phyloP scores from a whole-genome alignment of 352 stramenopile species.

The Phytopythium mirpurense region DNA sequence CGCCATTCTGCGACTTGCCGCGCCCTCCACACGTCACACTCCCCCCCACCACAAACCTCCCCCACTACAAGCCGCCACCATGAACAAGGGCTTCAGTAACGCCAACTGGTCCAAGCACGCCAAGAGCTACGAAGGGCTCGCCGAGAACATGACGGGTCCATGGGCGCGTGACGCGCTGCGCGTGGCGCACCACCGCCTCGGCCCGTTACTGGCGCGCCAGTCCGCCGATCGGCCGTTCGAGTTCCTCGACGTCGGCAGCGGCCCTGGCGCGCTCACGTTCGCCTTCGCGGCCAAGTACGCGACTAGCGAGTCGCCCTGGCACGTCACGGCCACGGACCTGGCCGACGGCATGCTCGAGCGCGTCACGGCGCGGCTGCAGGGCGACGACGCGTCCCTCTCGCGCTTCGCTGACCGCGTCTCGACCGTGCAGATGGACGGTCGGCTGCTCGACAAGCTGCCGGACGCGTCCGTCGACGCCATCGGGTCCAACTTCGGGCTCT shows the following conservation, averaged over 20 bases:
- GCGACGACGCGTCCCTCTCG: slow-evolving; percentile 8
- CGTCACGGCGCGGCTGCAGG: slow-evolving; percentile 18
- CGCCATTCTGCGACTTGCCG: neutral
- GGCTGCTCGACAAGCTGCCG: slow-evolving; percentile 21
- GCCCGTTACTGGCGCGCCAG: neutral
- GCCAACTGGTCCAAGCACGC: slow-evolving; percentile 25
- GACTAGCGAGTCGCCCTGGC: neutral
- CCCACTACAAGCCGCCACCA: neutral
- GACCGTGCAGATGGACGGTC: slow-evolving; percentile 35
- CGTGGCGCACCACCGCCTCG: slow-evolving; percentile 14
- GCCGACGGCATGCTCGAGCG: slow-evolving; percentile 34
- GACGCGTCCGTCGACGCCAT: slow-evolving; percentile 28
- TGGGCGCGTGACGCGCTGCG: slow-evolving; percentile 23
- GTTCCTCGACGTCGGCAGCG: slow-evolving; percentile 33
- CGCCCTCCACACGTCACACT: neutral
- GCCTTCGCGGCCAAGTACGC: slow-evolving; percentile 27
- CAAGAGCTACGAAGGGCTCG: slow-evolving; percentile 20
- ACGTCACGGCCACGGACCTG: slow-evolving; percentile 37
- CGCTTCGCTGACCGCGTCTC: slow-evolving; percentile 19
- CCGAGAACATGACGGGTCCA: slow-evolving; percentile 13
- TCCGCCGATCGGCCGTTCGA: neutral
- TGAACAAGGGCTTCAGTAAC: slow-evolving; percentile 28
- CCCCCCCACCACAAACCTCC: neutral
- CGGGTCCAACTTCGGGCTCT: slow-evolving; percentile 34
- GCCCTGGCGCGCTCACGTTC: slow-evolving; percentile 26